These are phyloP conservation scores for Candida coleopterorum DNA, from an alignment of 805 yeast genomes.

Conservation along the genomic window DNA sequence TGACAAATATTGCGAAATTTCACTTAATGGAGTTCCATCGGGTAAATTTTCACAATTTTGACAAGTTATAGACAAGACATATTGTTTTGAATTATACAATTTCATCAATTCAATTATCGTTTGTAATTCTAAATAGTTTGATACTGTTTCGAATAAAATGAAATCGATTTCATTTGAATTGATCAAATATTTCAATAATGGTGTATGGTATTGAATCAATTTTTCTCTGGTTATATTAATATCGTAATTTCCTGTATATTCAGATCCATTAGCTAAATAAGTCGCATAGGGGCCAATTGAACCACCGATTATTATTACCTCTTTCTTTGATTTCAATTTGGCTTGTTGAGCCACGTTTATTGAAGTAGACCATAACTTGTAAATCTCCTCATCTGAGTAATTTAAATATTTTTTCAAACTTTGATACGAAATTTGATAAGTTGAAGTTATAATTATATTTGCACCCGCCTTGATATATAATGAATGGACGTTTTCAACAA, in stretches of 20 bases:
- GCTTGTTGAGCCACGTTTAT: slow-evolving; percentile 21
- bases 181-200: slow-evolving; percentile 33
- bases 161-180: slow-evolving; percentile 44
- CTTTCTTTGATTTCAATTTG: neutral
- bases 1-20: slow-evolving; percentile 17
- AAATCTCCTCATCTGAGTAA: slow-evolving; percentile 13
- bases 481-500: slow-evolving; percentile 43
- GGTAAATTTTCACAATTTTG: slow-evolving; percentile 17
- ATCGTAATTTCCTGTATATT: slow-evolving; percentile 64
- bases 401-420: slow-evolving; percentile 28
- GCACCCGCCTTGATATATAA: slow-evolving; percentile 53
- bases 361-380: slow-evolving; percentile 19
- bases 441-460: slow-evolving; percentile 48
- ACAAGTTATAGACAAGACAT: slow-evolving; percentile 39
- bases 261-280: slow-evolving; percentile 60
- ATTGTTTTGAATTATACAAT: slow-evolving; percentile 28
- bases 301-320: slow-evolving; percentile 42
- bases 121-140: slow-evolving; percentile 53
- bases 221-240: slow-evolving; percentile 32
- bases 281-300: slow-evolving; percentile 81
- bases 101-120: slow-evolving; percentile 38
- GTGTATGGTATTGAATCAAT: slow-evolving; percentile 48
- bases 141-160: slow-evolving; percentile 70
- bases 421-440: slow-evolving; percentile 54
- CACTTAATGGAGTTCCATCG: slow-evolving; percentile 27